These are phyloP conservation scores for Epicoccum sorghinum DNA, from an alignment of 2,329 filamentous ascomycete species.

Conservation along the genomic window DNA sequence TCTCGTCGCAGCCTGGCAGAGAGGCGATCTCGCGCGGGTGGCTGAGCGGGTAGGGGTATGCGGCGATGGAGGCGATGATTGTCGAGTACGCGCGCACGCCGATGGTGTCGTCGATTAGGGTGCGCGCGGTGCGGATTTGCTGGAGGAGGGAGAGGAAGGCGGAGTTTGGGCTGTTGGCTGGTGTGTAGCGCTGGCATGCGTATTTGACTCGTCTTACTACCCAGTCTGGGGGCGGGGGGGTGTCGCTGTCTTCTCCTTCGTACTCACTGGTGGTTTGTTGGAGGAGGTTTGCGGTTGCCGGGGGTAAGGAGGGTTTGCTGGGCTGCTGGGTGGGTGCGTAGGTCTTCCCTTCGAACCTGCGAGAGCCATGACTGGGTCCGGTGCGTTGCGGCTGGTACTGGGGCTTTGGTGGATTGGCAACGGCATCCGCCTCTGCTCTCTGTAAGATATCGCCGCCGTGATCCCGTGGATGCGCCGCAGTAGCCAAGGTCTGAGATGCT, in stretches of 20 bases:
- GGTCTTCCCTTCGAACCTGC: slow-evolving; percentile 42
- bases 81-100: slow-evolving; percentile 87
- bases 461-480: slow-evolving; percentile 28
- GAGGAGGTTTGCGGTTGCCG: slow-evolving; percentile 54
- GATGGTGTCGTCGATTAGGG: slow-evolving; percentile 75
- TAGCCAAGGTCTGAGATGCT: slow-evolving; percentile 25
- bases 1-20: slow-evolving; percentile 81
- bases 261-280: slow-evolving; percentile 80
- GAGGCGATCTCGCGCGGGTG: slow-evolving; percentile 51
- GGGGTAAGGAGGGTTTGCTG: slow-evolving; percentile 15
- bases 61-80: slow-evolving; percentile 80
- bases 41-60: slow-evolving; percentile 71
- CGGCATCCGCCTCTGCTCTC: slow-evolving; percentile 59
- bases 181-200: slow-evolving; percentile 81
- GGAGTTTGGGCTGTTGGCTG: slow-evolving; percentile 71
- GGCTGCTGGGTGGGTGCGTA: slow-evolving; percentile 34
- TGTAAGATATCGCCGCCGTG: slow-evolving; percentile 53
- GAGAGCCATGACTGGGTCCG: slow-evolving; percentile 27
- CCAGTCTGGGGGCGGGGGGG: slow-evolving; percentile 75
- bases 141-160: slow-evolving; percentile 75
- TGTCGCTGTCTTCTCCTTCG: slow-evolving; percentile 59
- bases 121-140: slow-evolving; percentile 73
- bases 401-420: slow-evolving; percentile 20
- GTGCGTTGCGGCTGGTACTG: slow-evolving; percentile 21
- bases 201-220: slow-evolving; percentile 68